Base-by-base conservation (phyloP, 305 asterid genomes). In the Petunia hybrid region DNA sequence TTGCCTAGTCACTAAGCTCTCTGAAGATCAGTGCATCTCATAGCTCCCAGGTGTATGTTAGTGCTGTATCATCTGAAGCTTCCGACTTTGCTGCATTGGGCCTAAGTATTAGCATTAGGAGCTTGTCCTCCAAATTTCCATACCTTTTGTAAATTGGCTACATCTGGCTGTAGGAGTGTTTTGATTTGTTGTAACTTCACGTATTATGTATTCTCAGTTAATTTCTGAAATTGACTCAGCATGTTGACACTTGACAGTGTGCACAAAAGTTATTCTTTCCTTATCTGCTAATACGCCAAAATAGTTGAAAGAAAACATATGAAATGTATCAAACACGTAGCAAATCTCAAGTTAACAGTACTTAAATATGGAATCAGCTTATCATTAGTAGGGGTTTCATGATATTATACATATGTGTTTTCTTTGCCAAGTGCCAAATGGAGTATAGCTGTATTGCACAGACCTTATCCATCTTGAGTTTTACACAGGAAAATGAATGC, bases 401-500 rank as follows among this genome's bases (percentile, higher is more conserved):
- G 43, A 63, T 57, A 57, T 62, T 71, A 51, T 73, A 53, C 36
- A 1, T 41, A 48, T 48, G 78, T 53, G 79, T 74, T 51, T 74
- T 53, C 79, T 53, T 74, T 38, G 36, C 51, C 14, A 53, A 7
- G 39, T 53, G 38, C n/a, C 46, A 74, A 74, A 74, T 14, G 65
- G 64, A 14, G 48, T 53, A 53, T 8, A 38, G 40, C 63, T 74
- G 53, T 53, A 64, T 80, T 66, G 8, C 82, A 31, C 31, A 12
- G 41, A 40, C 77, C 38, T 65, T 66, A 64, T 79, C 77, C 77
- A 79, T 66, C 4, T 66, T 0, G 51, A 36, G 79, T 74, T 74
- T 74, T 46, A 55, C 64, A 38, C 79, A 74, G 79, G 79, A 74
- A 74, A 74, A 74, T 74, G 79, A 74, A 74, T 55, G 13, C 64